These are phyloP conservation scores for Berkeleyomyces basicola DNA, from an alignment of 2,329 filamentous ascomycete species.

Conservation along the genomic window DNA sequence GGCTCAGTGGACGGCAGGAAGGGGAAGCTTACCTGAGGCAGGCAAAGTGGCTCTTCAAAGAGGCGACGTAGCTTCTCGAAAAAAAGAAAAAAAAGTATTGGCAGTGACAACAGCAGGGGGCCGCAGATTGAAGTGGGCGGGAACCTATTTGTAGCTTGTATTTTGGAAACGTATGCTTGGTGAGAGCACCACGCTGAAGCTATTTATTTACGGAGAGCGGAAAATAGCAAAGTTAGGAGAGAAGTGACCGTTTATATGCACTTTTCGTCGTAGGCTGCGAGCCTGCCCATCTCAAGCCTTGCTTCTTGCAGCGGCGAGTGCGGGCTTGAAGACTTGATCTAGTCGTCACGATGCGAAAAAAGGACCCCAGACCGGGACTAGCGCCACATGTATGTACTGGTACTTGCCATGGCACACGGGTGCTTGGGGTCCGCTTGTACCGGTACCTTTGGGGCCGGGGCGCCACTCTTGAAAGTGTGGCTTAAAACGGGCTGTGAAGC, in stretches of 20 bases:
- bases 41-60: conserved; percentile 7
- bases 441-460: background rate
- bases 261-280: background rate
- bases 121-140: background rate
- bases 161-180: too few species aligned
- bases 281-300: background rate
- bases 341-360: background rate
- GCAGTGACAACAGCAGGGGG: background rate
- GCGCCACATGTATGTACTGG: background rate
- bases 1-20: conserved; percentile 1
- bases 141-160: background rate
- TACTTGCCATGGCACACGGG: background rate
- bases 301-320: background rate
- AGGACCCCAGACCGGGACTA: background rate
- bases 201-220: too few species aligned
- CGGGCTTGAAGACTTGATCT: background rate
- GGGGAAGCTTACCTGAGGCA: background rate
- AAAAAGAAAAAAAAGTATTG: background rate
- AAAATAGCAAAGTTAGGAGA: background rate
- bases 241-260: background rate
- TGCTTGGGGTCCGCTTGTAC: background rate
- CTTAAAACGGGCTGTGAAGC: too few species aligned
- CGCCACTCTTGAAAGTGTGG: too few species aligned
- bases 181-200: too few species aligned
- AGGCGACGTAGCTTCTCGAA: conserved; percentile 14